These are phyloP conservation scores for Euphorbia corollata DNA, from an alignment of 441 rosid species.

Conservation along the genomic window DNA sequence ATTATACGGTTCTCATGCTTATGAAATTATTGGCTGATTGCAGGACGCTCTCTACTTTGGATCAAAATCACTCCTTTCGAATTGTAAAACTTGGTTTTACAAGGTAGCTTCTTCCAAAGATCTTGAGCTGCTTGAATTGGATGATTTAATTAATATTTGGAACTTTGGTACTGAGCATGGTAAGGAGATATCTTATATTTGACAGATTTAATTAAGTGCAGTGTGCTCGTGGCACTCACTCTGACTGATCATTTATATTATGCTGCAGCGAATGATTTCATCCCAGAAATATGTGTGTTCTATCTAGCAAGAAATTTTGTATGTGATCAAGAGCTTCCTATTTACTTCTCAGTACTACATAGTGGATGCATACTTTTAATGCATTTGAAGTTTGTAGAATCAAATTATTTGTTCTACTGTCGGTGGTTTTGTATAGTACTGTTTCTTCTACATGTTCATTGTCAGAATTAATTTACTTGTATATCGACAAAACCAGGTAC, in stretches of 20 bases:
- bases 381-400: conserved; percentile 6
- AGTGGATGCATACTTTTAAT: conserved; percentile 8
- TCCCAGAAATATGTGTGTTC: conserved; percentile 52
- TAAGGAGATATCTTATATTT: conserved; percentile 26
- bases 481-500: not conserved
- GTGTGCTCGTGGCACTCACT: conserved; percentile 13
- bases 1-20: not conserved
- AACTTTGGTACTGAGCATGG: conserved; percentile 58
- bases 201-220: conserved; percentile 12
- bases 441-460: not conserved
- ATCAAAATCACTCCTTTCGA: conserved; percentile 47
- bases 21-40: conserved; percentile 9
- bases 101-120: conserved; percentile 32
- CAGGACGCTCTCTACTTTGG: conserved; percentile 84
- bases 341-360: conserved; percentile 16
- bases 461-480: not conserved
- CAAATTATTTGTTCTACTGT: conserved; percentile 5
- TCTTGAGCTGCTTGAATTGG: conserved; percentile 25
- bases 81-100: conserved; percentile 53
- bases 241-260: conserved; percentile 29
- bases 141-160: conserved; percentile 68
- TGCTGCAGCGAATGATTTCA: conserved; percentile 51
- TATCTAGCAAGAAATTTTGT: conserved; percentile 77
- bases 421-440: not conserved
- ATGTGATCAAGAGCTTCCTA: conserved; percentile 33